Conservation (phyloP, 1,139 yeast genomes). For the Yamadazyma taylorii region DNA sequence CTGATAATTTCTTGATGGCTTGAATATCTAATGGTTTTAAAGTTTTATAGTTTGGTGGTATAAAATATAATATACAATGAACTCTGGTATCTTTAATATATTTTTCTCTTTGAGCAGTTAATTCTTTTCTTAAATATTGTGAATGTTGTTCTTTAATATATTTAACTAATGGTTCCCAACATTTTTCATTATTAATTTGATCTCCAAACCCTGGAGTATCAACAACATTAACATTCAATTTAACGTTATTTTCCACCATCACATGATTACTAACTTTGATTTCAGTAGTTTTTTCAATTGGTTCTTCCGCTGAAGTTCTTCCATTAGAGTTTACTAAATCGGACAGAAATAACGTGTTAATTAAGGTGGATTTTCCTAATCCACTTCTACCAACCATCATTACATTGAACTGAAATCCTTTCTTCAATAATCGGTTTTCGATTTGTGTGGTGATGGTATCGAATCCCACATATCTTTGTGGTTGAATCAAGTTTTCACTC, state of each 20-base stretch:
- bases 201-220: conserved; percentile 99
- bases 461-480: conserved; percentile 79
- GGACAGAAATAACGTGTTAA: conserved; percentile 87
- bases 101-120: conserved; percentile 92
- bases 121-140: conserved; percentile 87
- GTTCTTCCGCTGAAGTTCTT: conserved; percentile 62
- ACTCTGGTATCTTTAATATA: conserved; percentile 87
- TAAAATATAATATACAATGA: conserved; percentile 88
- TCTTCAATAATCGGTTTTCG: conserved; percentile 84
- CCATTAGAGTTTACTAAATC: conserved; percentile 76
- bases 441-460: conserved; percentile 96
- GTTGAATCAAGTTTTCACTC: conserved; percentile 25
- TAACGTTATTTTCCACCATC: conserved; percentile 82
- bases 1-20: conserved; percentile 81
- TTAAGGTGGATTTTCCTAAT: conserved; percentile 86
- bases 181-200: conserved; percentile 91
- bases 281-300: conserved; percentile 85
- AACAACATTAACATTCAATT: conserved; percentile 79
- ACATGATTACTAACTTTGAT: conserved; percentile 70
- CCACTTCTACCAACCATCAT: conserved; percentile 97
- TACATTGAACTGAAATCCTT: conserved; percentile 91
- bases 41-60: conserved; percentile 84
- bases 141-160: conserved; percentile 97
- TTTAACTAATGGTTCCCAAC: conserved; percentile 96
- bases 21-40: conserved; percentile 79